A percentile compares a stretch with the other conserved stretches of the same genome.
These are phyloP conservation scores for Botrytis medusae DNA, from an alignment of 2,329 filamentous ascomycete species.

Conservation along the genomic window DNA sequence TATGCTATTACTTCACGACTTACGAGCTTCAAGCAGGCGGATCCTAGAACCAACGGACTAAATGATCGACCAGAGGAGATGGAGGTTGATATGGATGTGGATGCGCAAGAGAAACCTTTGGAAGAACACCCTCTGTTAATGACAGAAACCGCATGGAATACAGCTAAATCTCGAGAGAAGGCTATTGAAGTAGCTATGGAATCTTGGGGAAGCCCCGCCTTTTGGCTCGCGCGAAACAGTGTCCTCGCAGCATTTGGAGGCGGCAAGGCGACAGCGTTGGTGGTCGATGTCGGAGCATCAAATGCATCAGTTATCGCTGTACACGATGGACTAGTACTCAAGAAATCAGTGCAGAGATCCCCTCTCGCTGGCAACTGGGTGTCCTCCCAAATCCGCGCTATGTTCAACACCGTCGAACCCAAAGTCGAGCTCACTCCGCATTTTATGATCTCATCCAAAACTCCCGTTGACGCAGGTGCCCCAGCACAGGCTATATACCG, in stretches of 20 bases:
- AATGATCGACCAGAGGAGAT: conserved; percentile 57
- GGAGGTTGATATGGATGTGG: conserved; percentile 53
- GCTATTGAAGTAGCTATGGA: conserved; percentile 96
- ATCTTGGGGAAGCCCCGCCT: conserved; percentile 91
- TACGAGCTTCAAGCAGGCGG: conserved; percentile 70
- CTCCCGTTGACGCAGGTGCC: conserved; percentile 80
- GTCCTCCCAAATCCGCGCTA: conserved; percentile 79
- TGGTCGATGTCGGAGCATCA: conserved; percentile 87
- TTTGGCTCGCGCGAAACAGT: conserved; percentile 86
- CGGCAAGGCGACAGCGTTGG: conserved; percentile 88
- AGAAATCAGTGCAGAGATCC: conserved; percentile 84
- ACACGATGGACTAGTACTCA: conserved; percentile 91
- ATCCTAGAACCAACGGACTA: conserved; percentile 73
- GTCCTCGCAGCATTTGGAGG: conserved; percentile 89
- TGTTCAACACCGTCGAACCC: conserved; percentile 71
- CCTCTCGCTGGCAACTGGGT: conserved; percentile 87
- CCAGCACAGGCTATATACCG: conserved; percentile 75
- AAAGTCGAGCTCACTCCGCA: conserved; percentile 76
- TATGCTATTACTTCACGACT: conserved; percentile 86
- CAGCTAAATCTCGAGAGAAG: conserved; percentile 84
- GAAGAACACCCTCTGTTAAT: conserved; percentile 88
- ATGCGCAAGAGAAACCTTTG: conserved; percentile 72
- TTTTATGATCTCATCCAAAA: conserved; percentile 85
- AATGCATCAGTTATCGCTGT: conserved; percentile 88
- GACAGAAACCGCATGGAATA: conserved; percentile 94